Conservation (phyloP, 371 early-diverging fungal genomes). For the Circinella umbellata region DNA sequence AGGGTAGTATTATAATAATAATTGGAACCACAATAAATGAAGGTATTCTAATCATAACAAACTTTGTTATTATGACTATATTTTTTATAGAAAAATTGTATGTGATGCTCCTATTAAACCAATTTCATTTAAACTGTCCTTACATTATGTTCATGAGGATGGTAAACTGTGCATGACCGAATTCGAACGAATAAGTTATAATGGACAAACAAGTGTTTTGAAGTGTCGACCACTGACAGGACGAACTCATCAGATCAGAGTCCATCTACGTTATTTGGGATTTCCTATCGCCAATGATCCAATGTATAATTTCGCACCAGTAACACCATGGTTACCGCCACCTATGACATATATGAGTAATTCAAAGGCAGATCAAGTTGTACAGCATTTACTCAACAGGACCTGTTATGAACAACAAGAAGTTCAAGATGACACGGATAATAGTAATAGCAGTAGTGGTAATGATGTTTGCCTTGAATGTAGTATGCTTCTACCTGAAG, state of each 20-base stretch:
- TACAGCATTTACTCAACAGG: background rate
- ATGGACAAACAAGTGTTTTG: conserved; percentile 72
- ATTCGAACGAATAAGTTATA: conserved; percentile 69
- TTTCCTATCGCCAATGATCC: conserved; percentile 98
- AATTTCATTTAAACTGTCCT: conserved; percentile 82
- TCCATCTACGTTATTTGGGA: conserved; percentile 96
- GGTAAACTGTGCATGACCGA: conserved; percentile 84
- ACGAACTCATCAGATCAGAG: conserved; percentile 99
- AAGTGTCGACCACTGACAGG: conserved; percentile 91
- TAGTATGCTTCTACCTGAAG: background rate
- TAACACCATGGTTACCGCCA: background rate
- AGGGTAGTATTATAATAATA: background rate
- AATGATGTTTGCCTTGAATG: background rate
- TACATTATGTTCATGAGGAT: conserved; percentile 81
- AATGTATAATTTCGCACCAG: conserved; percentile 45
- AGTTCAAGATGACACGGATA: too few relatives aligned
- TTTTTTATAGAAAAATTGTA: conserved; percentile 42
- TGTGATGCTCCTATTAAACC: conserved; percentile 85
- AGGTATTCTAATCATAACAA: too few relatives aligned
- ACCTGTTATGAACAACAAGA: background rate
- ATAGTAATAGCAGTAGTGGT: background rate
- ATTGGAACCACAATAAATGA: too few relatives aligned
- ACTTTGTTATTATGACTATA: too few relatives aligned
- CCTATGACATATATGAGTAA: background rate
- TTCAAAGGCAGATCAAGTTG: background rate